Percentiles rank a stretch among this genome's conserved stretches.
Conservation (phyloP, 352 stramenopile genomes). For the Lagenidium sp. region DNA sequence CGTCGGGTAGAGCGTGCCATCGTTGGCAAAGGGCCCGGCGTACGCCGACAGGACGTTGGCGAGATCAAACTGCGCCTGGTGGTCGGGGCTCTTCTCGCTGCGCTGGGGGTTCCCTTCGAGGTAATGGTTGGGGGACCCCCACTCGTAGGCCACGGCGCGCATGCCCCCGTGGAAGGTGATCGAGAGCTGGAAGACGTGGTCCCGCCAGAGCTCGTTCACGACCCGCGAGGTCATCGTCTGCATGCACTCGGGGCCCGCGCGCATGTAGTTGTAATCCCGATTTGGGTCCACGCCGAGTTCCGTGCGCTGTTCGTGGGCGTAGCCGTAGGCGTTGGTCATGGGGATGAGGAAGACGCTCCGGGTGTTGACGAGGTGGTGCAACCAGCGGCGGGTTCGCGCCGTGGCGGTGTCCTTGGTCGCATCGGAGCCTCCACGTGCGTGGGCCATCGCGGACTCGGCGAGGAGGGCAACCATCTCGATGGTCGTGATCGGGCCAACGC, state of each 20-base stretch:
- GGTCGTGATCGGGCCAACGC: conserved; percentile 86
- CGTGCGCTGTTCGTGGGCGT: conserved; percentile 67
- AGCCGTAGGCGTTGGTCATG: conserved; percentile 94
- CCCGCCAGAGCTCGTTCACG: conserved; percentile 95
- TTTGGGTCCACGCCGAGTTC: conserved; percentile 95
- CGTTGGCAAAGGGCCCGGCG: conserved; percentile 60
- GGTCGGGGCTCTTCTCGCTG: conserved; percentile 75
- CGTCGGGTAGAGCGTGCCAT: conserved; percentile 65
- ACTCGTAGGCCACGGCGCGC: conserved; percentile 96
- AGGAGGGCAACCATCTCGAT: conserved; percentile 89
- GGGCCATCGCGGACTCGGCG: conserved; percentile 39
- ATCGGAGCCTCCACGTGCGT: conserved; percentile 12
- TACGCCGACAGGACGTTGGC: conserved; percentile 53
- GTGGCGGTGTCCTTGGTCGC: conserved; percentile 12
- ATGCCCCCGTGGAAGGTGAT: conserved; percentile 98
- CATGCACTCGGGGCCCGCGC: conserved; percentile 85
- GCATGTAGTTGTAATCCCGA: conserved; percentile 97
- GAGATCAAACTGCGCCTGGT: conserved; percentile 57
- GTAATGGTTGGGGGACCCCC: conserved; percentile 91
- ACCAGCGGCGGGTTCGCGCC: conserved; percentile 51
- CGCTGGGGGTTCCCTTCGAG: conserved; percentile 25
- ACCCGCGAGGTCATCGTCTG: conserved; percentile 92
- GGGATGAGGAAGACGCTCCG: conserved; percentile 78
- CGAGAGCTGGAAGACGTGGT: conserved; percentile 95
- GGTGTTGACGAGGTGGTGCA: conserved; percentile 82